A percentile compares a stretch with the other conserved stretches of the same genome.
phyloP scores from a whole-genome alignment of 2,329 filamentous ascomycete genomes.

The Aspergillus spinulosporus region DNA sequence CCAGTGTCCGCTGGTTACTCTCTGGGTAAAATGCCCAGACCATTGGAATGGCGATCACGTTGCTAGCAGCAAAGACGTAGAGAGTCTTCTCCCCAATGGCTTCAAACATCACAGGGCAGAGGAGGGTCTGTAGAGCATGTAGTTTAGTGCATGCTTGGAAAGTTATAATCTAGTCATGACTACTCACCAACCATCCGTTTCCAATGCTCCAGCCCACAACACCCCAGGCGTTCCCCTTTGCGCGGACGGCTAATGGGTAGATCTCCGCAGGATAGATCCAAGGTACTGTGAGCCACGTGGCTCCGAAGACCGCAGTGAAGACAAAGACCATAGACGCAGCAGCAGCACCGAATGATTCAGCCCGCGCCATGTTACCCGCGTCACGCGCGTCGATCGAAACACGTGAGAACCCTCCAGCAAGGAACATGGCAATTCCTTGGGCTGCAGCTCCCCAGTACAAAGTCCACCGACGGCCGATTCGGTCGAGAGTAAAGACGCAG shows the following conservation, averaged over 20 bases:
- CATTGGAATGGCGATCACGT: conserved; percentile 65
- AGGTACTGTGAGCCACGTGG: conserved; percentile 61
- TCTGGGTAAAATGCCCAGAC: conserved; percentile 75
- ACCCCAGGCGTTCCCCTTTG: conserved; percentile 74
- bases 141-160: conserved; percentile 22
- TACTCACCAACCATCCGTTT: conserved; percentile 62
- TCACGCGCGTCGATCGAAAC: conserved; percentile 52
- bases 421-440: conserved; percentile 67
- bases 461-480: conserved; percentile 68
- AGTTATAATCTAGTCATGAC: background rate
- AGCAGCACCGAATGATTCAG: conserved; percentile 59
- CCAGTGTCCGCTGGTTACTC: conserved; percentile 70
- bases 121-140: conserved; percentile 38
- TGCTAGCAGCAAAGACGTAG: conserved; percentile 71
- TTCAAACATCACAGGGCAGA: conserved; percentile 63
- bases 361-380: conserved; percentile 48
- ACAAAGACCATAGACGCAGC: conserved; percentile 71
- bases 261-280: conserved; percentile 72
- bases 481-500: conserved; percentile 69
- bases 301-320: conserved; percentile 65
- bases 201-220: conserved; percentile 76
- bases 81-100: conserved; percentile 69
- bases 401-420: conserved; percentile 63
- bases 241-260: conserved; percentile 68
- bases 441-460: conserved; percentile 67